Evolutionary conservation across 345 rosid species (phyloP), one percentile per base, ranked within the genome.

Genomic region (Populus simonii): DNA sequence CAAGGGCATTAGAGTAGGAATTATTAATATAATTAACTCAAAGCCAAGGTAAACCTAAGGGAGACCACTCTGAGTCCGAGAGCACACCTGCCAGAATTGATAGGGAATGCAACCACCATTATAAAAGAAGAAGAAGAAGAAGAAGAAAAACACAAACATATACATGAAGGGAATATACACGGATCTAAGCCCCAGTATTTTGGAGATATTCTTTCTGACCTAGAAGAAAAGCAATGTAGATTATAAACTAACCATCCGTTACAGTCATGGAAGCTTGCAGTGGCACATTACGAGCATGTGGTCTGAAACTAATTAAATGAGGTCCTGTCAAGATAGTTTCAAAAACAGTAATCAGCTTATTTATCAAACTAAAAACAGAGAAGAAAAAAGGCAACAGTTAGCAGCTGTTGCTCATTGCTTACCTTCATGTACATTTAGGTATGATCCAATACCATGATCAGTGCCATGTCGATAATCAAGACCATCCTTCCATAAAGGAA

Each of bases 381-480:
- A 13, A 76, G 6, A 74, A 65, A 12, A 5, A 18, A n/a, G 33
- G 47, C n/a, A 49, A 49, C 65, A 76, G 16, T 68, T 43, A 55
- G 72, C 63, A 71, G 33, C 23, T 71, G 45, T 41, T 68, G 29
- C 51, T 76, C 69, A 85, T 75, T 47, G 78, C 88, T 78, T 78
- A 87, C 99, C 99, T 91, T 94, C 99, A 88, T 96, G 99, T 81
- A 96, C 98, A 61, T 81, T 89, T 70, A 96, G 88, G 86, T 91
- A 96, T 79, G 99, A 96, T 41, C 99, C 99, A 53, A 96, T 86
- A 77, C 99, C 98, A 85, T 96, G 99, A 78, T 98, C 99, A 74
- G 99, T 96, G 51, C 97, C 99, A 76, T 96, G 99, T 63, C 95
- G 90, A 83, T 92, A 96, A 87, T 94, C 97, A 82, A 96, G 97